phyloP scores from a whole-genome alignment of 2,329 filamentous ascomycete species.

The Aspergillus pseudonomiae region DNA sequence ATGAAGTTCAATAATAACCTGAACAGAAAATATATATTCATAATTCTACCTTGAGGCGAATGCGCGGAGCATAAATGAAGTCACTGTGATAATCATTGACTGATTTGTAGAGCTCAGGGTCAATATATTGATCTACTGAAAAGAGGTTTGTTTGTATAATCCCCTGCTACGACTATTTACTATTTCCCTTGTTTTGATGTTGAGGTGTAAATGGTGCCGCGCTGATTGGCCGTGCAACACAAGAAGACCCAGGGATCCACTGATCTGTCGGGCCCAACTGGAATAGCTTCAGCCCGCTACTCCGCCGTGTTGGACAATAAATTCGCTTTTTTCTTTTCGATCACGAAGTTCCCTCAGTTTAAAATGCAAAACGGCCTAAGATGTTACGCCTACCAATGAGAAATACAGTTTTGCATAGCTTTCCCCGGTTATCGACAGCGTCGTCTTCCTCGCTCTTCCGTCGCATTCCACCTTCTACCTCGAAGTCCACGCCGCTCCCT shows the following conservation, averaged over 20 bases:
- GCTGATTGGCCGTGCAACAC: background rate
- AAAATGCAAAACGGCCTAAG: conserved; percentile 10
- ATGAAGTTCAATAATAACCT: too few relatives aligned
- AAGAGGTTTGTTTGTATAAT: too few relatives aligned
- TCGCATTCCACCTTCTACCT: conserved; percentile 4
- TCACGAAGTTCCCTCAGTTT: background rate
- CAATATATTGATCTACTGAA: background rate
- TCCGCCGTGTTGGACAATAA: background rate
- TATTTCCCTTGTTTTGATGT: background rate
- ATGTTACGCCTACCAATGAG: conserved; percentile 22
- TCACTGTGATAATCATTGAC: background rate
- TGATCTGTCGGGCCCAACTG: background rate
- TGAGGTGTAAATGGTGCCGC: background rate
- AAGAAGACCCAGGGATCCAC: background rate
- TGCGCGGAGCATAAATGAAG: too few relatives aligned
- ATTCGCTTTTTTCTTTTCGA: background rate
- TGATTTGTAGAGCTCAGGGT: background rate
- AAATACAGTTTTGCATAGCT: conserved; percentile 8
- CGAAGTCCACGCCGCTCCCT: background rate
- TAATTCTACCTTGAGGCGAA: too few relatives aligned
- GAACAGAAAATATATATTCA: too few relatives aligned
- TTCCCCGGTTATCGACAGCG: background rate
- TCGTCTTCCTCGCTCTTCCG: conserved; percentile 1
- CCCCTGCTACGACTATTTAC: background rate
- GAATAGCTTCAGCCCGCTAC: background rate